These are phyloP conservation scores for Curvularia verruculosa DNA, from an alignment of 2,329 filamentous ascomycete genomes.

Conservation along the genomic window DNA sequence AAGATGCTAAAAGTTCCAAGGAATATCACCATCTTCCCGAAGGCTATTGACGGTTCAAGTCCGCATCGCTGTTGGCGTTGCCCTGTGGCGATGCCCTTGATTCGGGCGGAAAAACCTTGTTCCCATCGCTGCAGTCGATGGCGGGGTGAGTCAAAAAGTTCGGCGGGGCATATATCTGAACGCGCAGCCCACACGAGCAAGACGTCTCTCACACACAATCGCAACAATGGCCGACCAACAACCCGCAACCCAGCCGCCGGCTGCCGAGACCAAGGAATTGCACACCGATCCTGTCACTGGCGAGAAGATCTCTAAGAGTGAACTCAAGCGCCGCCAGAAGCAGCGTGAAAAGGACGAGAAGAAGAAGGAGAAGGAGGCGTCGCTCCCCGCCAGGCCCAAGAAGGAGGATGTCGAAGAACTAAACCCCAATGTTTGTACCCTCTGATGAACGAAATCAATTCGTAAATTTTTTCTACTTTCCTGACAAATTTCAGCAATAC, in stretches of 20 bases:
- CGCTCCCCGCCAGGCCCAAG: conserved; percentile 65
- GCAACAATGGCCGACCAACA: conserved; percentile 44
- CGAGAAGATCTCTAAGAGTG: conserved; percentile 68
- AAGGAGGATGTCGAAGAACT: conserved; percentile 72
- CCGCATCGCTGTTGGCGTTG: not conserved
- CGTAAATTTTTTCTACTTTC: not conserved
- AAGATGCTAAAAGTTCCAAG: not conserved
- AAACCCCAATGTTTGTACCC: conserved; percentile 67
- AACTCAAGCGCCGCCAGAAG: conserved; percentile 94
- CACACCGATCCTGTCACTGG: conserved; percentile 92
- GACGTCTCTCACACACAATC: conserved; percentile 17
- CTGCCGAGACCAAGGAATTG: conserved; percentile 62
- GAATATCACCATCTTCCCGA: not conserved
- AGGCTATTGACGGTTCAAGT: not conserved
- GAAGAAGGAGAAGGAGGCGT: conserved; percentile 82
- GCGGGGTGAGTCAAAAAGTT: conserved; percentile 34
- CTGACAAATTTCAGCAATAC: conserved; percentile 69
- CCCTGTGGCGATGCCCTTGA: not conserved
- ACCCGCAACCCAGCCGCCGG: conserved; percentile 33
- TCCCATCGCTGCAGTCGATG: conserved; percentile 15
- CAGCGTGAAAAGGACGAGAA: conserved; percentile 86
- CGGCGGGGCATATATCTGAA: conserved; percentile 24
- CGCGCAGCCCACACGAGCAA: conserved; percentile 26
- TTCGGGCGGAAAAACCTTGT: conserved; percentile 23
- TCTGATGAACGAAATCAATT: conserved; percentile 14